Base-by-base conservation (phyloP, 1,139 yeast genomes). In the Sugiyamaella paludigena region DNA sequence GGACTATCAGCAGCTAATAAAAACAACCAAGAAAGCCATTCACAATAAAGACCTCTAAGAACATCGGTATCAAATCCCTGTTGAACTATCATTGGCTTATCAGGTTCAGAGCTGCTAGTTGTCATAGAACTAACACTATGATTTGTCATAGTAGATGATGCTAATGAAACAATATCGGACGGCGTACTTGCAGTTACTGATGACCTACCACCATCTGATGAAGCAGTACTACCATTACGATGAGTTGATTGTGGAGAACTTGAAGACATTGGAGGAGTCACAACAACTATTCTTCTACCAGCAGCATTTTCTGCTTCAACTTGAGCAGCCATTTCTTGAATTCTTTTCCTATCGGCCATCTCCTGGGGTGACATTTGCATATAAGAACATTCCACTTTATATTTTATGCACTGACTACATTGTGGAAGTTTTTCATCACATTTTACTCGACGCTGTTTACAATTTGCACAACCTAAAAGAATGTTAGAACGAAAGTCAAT, bases 401-500 rank as follows among this genome's bases (percentile, higher is more conserved):
- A 83, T 62, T 81, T 77, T 47, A 74, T 60, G 61, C 87, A 82
- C 60, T 81, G 82, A 45, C 75, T 70, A 59, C 87, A 82, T 32
- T 76, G 72, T 0, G 86, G 87, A 30, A 81, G 69, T 49, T 75
- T 74, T 61, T 82, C 87, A 64, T 82, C 86, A 66, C 87, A 82
- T 61, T 82, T 82, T 61, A 82, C 80, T 52, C 87, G 69, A 53
- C 87, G 74, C 57, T 79, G 76, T 58, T 82, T 81, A 67, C 87
- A 82, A 35, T 84, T 81, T 4, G 81, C 80, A 67, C 87, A 82
- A 30, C 84, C 83, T 48, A 49, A 37, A 32, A 44, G 53, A 9
- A 39, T 30, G 43, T 40, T 40, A 40, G 43, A 7, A 32, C 12
- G 8, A 19, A 27, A 12, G 16, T 35, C 15, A 36, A 7, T 28